Conservation (phyloP, 2,329 filamentous ascomycete species). For the Calonectria crousiana region DNA sequence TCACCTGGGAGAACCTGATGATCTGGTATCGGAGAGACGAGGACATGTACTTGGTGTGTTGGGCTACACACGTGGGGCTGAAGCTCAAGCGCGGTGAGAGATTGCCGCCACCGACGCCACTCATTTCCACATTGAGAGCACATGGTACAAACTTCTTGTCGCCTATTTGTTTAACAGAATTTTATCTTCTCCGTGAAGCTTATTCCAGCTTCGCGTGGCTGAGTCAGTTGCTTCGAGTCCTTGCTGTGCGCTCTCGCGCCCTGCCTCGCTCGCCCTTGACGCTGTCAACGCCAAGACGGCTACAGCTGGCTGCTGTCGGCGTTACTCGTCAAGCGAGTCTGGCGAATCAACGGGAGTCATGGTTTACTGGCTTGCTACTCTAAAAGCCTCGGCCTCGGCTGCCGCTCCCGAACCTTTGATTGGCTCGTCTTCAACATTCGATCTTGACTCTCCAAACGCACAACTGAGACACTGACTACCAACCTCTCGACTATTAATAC, state of each 20-base stretch:
- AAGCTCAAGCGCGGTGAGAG: background rate
- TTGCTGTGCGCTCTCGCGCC: background rate
- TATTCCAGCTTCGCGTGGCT: background rate
- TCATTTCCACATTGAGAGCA: background rate
- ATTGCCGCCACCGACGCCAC: background rate
- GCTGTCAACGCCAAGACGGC: background rate
- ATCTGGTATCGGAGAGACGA: background rate
- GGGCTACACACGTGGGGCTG: background rate
- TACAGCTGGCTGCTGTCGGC: background rate
- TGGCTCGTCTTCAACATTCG: background rate
- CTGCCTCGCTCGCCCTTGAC: background rate
- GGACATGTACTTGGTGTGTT: background rate
- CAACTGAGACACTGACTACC: too few species aligned
- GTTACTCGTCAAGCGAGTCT: background rate
- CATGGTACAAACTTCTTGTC: background rate
- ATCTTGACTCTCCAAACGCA: background rate
- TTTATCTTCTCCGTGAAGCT: background rate
- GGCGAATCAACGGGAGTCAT: background rate
- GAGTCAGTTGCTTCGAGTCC: background rate
- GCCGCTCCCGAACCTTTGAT: background rate
- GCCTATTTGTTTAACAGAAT: background rate
- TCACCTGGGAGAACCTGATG: too few species aligned
- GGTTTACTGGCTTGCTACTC: background rate
- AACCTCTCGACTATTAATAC: too few species aligned
- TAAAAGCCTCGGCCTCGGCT: background rate